phyloP scores from a whole-genome alignment of 495 filamentous ascomycete species.

The Neurospora sp. region DNA sequence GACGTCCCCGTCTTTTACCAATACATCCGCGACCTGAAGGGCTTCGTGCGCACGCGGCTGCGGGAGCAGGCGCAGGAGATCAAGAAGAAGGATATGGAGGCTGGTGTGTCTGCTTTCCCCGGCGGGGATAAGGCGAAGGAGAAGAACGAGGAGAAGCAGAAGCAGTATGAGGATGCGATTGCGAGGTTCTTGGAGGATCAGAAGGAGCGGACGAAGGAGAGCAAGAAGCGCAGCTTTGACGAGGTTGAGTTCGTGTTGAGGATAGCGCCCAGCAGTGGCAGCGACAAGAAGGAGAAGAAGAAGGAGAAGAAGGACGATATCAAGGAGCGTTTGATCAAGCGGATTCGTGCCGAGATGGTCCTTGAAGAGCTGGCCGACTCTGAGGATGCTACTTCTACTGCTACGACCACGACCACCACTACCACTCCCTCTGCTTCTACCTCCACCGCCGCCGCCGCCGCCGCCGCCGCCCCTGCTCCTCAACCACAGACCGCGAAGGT shows the following conservation, averaged over 20 bases:
- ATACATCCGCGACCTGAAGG: conserved; percentile 66
- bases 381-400: conserved; percentile 20
- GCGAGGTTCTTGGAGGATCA: conserved; percentile 29
- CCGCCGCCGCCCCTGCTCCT: not conserved
- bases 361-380: conserved; percentile 35
- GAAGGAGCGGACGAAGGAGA: conserved; percentile 12
- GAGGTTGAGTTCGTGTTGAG: conserved; percentile 38
- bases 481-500: conserved; percentile 16
- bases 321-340: conserved; percentile 37
- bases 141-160: conserved; percentile 31
- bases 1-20: conserved; percentile 54
- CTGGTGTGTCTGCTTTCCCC: conserved; percentile 29
- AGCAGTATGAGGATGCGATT: conserved; percentile 48
- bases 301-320: conserved; percentile 12
- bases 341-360: conserved; percentile 40
- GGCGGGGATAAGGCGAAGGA: conserved; percentile 33
- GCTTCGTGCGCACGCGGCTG: conserved; percentile 52
- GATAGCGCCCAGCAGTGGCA: conserved; percentile 10
- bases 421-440: conserved; percentile 21
- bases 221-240: conserved; percentile 28
- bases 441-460: conserved; percentile 9
- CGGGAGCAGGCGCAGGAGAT: conserved; percentile 51
- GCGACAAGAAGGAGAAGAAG: not conserved
- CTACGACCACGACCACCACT: conserved; percentile 4
- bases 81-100: conserved; percentile 38